Conservation (phyloP, 1,284 basidiomycete genomes). For the Tausonia pullulans region DNA sequence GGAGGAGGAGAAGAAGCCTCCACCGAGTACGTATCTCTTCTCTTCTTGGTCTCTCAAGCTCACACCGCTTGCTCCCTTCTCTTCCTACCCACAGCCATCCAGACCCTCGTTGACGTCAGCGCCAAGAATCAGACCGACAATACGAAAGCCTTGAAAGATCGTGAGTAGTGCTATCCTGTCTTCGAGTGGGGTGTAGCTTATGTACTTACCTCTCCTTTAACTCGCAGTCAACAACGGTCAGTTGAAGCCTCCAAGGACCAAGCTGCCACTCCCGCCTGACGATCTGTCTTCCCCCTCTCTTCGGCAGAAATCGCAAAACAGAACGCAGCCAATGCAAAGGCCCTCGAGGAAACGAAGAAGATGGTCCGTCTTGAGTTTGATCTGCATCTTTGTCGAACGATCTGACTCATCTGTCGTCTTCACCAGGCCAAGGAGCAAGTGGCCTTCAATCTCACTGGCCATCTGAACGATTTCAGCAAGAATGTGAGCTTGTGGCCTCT, state of each 20-base stretch:
- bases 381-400: no score
- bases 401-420: no score
- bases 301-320: background rate
- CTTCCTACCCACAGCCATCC: background rate
- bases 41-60: no score
- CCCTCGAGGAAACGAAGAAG: no score
- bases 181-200: no score
- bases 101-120: background rate
- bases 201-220: no score
- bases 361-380: no score
- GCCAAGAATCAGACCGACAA: conserved; percentile 2
- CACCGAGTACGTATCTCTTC: background rate
- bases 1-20: conserved; percentile 9
- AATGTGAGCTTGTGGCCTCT: background rate
- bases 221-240: no score
- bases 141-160: background rate
- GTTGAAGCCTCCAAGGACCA: no score
- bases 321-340: background rate
- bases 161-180: background rate
- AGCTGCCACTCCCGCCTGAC: no score
- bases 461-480: conserved; percentile 9
- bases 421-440: conserved; percentile 9
- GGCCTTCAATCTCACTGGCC: conserved; percentile 2
- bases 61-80: no score
- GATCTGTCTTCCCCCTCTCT: no score